Base-by-base conservation (phyloP, 2,329 filamentous ascomycete genomes). In the Cladosporium sp. region DNA sequence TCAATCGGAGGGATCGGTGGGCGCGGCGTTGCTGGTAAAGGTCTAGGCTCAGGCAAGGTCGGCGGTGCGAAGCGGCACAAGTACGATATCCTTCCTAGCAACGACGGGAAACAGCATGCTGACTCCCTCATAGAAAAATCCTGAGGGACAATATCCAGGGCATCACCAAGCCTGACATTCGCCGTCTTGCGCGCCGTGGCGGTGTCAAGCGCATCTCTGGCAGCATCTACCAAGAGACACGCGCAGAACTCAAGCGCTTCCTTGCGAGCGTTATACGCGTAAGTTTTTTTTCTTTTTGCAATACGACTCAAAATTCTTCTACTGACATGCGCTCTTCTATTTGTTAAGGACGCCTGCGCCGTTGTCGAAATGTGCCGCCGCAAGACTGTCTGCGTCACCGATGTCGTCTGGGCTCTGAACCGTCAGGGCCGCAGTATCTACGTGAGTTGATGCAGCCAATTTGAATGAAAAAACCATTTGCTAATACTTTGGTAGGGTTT, bases 71-170 rank as follows among this genome's bases (percentile, higher is more conserved):
- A 63, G 24, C 32, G 60, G 21, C 60, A 63, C 60, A 21, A 49
- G 60, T 63, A 24, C 3, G 49, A 26, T 14, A 34, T 12, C 1
- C 12, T 21, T 32, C 54, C 24, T 54, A 24, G 28, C 28, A 21
- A 18, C 26, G n/a, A 54, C 18, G 5, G 14, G 21, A 3, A 15
- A 24, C 10, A 62, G 1, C 34, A 57, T 21, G 52, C 59, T 60
- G 44, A 59, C 65, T 88, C 1, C 3, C 92, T 18, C n/a, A 95
- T 84, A 91, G 93, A 78, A 97, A 97, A 90, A 96, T 97, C 86
- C 87, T 97, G 81, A 92, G 92, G 83, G 93, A 97, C 90, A 97
- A 96, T 90, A 97, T 97, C 78, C 92, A 96, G 85, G 93, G 93
- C 84, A 95, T 97, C 78, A 97, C 93, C 77, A 97, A 96, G 89